These are phyloP conservation scores for Pichia sp. DNA, from an alignment of 1,139 yeast genomes.

Conservation along the genomic window DNA sequence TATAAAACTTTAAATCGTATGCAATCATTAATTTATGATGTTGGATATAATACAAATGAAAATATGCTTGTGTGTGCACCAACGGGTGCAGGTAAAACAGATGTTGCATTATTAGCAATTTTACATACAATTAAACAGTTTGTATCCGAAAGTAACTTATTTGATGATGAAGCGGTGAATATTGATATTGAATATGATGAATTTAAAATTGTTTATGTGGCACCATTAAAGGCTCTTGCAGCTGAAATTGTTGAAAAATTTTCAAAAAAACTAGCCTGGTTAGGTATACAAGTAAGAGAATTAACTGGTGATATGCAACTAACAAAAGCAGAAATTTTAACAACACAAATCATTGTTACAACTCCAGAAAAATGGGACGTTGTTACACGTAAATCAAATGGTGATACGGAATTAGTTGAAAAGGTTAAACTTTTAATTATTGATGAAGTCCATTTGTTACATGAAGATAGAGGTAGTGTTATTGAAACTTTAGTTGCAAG, in stretches of 20 bases:
- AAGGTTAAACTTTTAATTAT: constrained; percentile 81
- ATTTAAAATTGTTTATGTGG: constrained; percentile 89
- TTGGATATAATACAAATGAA: constrained; percentile 88
- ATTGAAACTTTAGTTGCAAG: constrained; percentile 94
- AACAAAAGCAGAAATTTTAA: constrained; percentile 71
- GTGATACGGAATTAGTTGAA: constrained; percentile 80
- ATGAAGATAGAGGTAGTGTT: constrained; percentile 97
- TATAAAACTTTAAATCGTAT: constrained; percentile 76
- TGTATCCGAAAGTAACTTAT: constrained; percentile 36
- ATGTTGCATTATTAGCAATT: constrained; percentile 83
- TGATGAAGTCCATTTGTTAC: constrained; percentile 93
- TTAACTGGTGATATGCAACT: constrained; percentile 97
- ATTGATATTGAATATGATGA: constrained; percentile 70
- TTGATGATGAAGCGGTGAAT: constrained; percentile 42
- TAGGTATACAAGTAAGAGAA: constrained; percentile 82
- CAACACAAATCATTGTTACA: constrained; percentile 88
- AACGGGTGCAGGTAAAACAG: constrained; percentile 99
- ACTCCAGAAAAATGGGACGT: constrained; percentile 99
- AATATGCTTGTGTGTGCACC: constrained; percentile 98
- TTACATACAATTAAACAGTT: constrained; percentile 74
- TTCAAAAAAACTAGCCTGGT: constrained; percentile 69
- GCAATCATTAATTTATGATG: constrained; percentile 88
- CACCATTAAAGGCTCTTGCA: constrained; percentile 93
- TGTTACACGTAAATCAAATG: constrained; percentile 77
- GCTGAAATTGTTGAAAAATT: constrained; percentile 95